Evolutionary conservation across 2,329 filamentous ascomycete genomes (phyloP).

Genomic region (Trichoderma harzianum): DNA sequence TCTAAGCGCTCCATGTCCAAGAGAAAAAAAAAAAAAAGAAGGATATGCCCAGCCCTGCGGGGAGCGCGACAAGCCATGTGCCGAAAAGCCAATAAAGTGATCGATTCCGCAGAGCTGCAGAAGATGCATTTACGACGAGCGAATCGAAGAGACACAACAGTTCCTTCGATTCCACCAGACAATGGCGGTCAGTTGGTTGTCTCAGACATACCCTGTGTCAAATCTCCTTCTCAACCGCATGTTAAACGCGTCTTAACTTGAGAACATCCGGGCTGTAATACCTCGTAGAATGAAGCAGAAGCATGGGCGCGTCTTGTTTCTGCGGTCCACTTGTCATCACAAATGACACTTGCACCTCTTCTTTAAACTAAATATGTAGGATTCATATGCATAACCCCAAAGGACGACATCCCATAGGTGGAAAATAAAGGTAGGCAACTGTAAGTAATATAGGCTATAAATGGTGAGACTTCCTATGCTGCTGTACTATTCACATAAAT

Average conservation of each 20-base stretch:
- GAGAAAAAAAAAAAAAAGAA: neutral
- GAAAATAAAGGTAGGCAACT: neutral
- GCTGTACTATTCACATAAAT: neutral
- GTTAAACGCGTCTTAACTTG: neutral
- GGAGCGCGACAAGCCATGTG: neutral
- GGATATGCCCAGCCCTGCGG: neutral
- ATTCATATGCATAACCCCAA: neutral
- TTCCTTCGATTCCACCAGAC: neutral
- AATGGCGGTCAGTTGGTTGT: neutral
- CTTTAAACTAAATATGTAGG: neutral
- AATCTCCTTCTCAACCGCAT: neutral
- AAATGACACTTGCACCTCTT: neutral
- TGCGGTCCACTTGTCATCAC: neutral
- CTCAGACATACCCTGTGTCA: neutral
- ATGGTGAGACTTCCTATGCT: neutral
- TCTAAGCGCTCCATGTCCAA: neutral
- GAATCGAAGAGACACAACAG: neutral
- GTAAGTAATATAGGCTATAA: slow-evolving; percentile 1
- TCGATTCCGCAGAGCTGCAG: neutral
- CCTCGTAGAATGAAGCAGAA: neutral
- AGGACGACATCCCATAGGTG: neutral
- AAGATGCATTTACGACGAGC: neutral
- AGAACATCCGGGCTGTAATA: neutral
- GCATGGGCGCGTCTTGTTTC: neutral
- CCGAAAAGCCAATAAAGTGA: neutral